phyloP scores from a whole-genome alignment of 192 early-diverging fungal species.

The Funneliformis mosseae region DNA sequence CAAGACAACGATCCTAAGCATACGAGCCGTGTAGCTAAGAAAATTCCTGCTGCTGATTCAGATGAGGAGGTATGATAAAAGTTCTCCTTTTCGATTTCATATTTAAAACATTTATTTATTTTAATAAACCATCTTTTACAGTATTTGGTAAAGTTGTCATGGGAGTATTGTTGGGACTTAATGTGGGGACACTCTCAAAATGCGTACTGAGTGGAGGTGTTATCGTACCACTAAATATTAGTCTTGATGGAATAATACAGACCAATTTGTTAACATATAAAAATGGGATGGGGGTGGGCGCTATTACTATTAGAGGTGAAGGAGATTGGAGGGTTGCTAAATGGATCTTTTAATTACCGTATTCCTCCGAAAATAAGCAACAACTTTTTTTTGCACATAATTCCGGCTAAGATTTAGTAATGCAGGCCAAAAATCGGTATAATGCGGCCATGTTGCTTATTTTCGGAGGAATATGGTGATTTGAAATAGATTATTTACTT shows the following conservation, averaged over 20 bases:
- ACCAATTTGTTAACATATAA: not conserved
- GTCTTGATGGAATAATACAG: not conserved
- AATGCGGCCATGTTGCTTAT: too few relatives aligned
- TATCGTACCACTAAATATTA: not conserved
- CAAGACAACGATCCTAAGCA: too few relatives aligned
- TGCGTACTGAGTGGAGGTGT: not conserved
- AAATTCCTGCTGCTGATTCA: not conserved
- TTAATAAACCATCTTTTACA: not conserved
- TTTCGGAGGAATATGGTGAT: too few relatives aligned
- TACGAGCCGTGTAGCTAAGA: not conserved
- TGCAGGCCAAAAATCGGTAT: too few relatives aligned
- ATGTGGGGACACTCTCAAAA: too few relatives aligned
- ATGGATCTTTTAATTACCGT: too few relatives aligned
- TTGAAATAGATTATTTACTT: too few relatives aligned
- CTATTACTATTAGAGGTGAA: conserved; percentile 9
- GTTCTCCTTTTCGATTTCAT: not conserved
- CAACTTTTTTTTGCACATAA: too few relatives aligned
- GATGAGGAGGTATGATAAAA: not conserved
- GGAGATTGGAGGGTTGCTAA: conserved; percentile 23
- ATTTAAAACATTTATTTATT: not conserved
- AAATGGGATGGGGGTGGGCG: not conserved
- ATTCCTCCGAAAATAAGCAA: too few relatives aligned
- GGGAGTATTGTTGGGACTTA: too few relatives aligned
- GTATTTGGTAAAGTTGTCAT: not conserved
- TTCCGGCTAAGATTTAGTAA: too few relatives aligned